A percentile compares a stretch with the other conserved stretches of the same genome.
Conservation (phyloP, 2,329 filamentous ascomycete genomes). For the Penicillium capsulatum region DNA sequence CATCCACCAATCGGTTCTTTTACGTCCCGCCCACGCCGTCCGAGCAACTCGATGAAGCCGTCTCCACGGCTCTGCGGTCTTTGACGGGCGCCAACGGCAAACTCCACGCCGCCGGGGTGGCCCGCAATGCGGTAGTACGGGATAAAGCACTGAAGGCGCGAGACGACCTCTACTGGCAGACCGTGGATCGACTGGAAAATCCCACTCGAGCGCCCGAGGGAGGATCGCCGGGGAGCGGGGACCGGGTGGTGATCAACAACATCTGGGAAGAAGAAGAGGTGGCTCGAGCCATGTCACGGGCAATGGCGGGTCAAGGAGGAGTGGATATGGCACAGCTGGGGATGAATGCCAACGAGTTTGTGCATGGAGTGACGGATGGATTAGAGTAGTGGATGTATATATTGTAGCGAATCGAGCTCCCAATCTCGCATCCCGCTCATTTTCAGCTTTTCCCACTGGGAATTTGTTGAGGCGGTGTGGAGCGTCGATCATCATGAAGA, state of each 20-base stretch:
- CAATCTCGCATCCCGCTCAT: neutral
- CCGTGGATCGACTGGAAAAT: slow-evolving; percentile 57
- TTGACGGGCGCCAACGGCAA: slow-evolving; percentile 62
- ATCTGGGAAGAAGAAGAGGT: slow-evolving; percentile 68
- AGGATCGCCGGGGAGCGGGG: slow-evolving; percentile 58
- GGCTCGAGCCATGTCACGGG: slow-evolving; percentile 62
- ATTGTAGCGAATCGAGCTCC: neutral
- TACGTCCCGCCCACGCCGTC: slow-evolving; percentile 57
- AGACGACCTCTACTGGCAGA: slow-evolving; percentile 69
- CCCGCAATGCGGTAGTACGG: slow-evolving; percentile 74
- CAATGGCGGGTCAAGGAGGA: slow-evolving; percentile 64
- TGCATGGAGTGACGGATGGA: slow-evolving; percentile 40
- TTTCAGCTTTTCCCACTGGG: slow-evolving; percentile 1
- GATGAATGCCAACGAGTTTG: slow-evolving; percentile 43
- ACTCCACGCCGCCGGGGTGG: slow-evolving; percentile 66
- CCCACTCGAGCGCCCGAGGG: slow-evolving; percentile 53
- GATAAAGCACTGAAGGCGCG: slow-evolving; percentile 66
- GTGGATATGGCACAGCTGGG: slow-evolving; percentile 42
- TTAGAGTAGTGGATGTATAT: slow-evolving; percentile 30
- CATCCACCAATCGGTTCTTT: slow-evolving; percentile 75
- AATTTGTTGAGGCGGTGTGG: slow-evolving; percentile 20
- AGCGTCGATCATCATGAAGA: slow-evolving; percentile 16
- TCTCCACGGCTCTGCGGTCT: slow-evolving; percentile 46
- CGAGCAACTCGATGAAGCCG: slow-evolving; percentile 60
- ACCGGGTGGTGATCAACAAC: slow-evolving; percentile 50